phyloP scores from a whole-genome alignment of 108 stramenopile species.

The Cyclotella sp. region DNA sequence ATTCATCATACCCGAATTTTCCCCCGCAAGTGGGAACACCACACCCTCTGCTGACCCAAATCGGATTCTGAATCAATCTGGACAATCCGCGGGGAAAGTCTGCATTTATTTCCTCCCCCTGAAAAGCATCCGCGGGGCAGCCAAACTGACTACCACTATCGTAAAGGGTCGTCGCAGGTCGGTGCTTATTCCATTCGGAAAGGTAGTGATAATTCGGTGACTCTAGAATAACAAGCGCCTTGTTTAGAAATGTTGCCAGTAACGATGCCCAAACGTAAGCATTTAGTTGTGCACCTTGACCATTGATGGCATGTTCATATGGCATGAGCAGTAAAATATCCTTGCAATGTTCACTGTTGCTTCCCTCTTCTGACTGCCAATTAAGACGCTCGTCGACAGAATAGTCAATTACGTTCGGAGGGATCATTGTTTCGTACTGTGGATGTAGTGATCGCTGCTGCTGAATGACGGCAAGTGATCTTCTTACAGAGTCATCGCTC shows the following conservation, averaged over 20 bases:
- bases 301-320: background rate
- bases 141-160: slow-evolving; percentile 5
- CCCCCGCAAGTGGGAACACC: slow-evolving; percentile 8
- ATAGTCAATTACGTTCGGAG: too few species aligned
- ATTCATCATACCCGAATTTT: slow-evolving; percentile 1
- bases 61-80: slow-evolving; percentile 9
- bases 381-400: too few species aligned
- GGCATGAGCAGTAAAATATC: slow-evolving; percentile 6
- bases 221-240: slow-evolving; percentile 1
- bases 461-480: too few species aligned
- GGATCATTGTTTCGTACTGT: too few species aligned
- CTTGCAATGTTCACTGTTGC: background rate
- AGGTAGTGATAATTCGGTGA: background rate
- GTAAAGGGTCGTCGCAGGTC: background rate
- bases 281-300: slow-evolving; percentile 7
- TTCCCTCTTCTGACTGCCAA: too few species aligned
- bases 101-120: background rate
- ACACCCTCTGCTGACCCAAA: slow-evolving; percentile 4
- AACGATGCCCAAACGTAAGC: slow-evolving; percentile 2
- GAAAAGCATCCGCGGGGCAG: background rate
- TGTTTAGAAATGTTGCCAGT: slow-evolving; percentile 9
- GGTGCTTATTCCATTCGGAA: background rate
- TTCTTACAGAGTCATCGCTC: too few species aligned
- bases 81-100: slow-evolving; percentile 9
- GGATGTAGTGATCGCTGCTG: too few species aligned